Conservation (phyloP, 2,329 filamentous ascomycete genomes). For the Calonectria pseudoturangicola region DNA sequence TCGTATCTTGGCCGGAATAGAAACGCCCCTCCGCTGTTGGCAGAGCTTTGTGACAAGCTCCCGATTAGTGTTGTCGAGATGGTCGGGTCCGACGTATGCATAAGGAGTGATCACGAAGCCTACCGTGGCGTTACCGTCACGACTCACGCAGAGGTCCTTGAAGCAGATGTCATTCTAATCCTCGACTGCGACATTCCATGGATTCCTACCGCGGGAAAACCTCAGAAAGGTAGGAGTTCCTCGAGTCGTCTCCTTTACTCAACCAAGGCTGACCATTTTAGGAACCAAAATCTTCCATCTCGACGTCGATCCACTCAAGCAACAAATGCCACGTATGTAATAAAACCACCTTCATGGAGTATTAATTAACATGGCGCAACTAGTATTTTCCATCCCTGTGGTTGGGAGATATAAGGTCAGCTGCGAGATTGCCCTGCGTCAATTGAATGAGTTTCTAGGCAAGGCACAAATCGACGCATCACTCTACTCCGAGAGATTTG, state of each 20-base stretch:
- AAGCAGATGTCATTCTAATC: conserved; percentile 1
- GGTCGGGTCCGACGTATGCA: background rate
- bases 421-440: background rate
- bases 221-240: background rate
- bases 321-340: background rate
- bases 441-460: background rate
- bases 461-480: background rate
- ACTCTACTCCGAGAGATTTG: background rate
- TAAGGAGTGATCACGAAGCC: background rate
- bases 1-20: background rate
- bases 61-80: conserved; percentile 1
- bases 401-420: background rate
- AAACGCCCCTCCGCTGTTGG: background rate
- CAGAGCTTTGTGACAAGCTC: background rate
- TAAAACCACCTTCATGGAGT: background rate
- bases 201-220: background rate
- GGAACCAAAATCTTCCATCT: conserved; percentile 3
- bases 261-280: background rate
- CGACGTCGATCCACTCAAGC: background rate
- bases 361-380: background rate
- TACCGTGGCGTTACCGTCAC: background rate
- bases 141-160: background rate
- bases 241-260: background rate
- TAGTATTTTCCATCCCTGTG: background rate
- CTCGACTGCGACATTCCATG: background rate